These are phyloP conservation scores for Trichosporon asahii DNA, from an alignment of 1,284 basidiomycete genomes.

Conservation along the genomic window DNA sequence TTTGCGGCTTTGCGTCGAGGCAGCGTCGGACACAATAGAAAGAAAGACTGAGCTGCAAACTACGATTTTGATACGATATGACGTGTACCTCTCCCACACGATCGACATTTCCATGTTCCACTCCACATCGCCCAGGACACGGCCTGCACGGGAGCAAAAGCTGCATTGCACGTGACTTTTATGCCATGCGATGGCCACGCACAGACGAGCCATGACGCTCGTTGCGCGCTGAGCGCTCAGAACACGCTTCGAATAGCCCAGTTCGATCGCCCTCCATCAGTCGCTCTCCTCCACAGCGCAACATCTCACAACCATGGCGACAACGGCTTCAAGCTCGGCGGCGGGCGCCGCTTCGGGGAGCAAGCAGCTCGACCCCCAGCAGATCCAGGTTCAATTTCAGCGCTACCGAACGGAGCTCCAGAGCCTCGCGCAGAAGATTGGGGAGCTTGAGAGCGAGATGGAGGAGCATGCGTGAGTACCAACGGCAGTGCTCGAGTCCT, in stretches of 20 bases:
- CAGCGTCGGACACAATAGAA: slow-evolving; percentile 3
- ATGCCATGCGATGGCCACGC: background rate
- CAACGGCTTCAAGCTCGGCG: slow-evolving; percentile 40
- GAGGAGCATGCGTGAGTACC: slow-evolving; percentile 71
- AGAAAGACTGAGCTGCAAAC: slow-evolving; percentile 10
- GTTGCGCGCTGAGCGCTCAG: background rate
- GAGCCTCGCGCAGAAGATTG: slow-evolving; percentile 80
- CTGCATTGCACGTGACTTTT: background rate
- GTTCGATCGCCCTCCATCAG: background rate
- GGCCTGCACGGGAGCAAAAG: background rate
- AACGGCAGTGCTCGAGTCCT: too few relatives aligned
- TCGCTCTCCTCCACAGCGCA: background rate
- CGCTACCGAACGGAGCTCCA: slow-evolving; percentile 77
- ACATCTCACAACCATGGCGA: slow-evolving; percentile 2
- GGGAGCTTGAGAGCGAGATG: slow-evolving; percentile 85
- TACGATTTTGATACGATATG: background rate
- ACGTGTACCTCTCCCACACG: background rate
- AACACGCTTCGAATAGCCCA: background rate
- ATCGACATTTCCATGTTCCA: background rate
- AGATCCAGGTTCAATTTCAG: slow-evolving; percentile 47
- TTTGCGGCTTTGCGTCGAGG: slow-evolving; percentile 10
- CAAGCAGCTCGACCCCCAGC: slow-evolving; percentile 35
- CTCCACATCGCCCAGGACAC: background rate
- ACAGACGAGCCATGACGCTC: slow-evolving; percentile 3
- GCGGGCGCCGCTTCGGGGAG: slow-evolving; percentile 22